Conservation (phyloP, 1,139 yeast species). For the Candida tropicalis region DNA sequence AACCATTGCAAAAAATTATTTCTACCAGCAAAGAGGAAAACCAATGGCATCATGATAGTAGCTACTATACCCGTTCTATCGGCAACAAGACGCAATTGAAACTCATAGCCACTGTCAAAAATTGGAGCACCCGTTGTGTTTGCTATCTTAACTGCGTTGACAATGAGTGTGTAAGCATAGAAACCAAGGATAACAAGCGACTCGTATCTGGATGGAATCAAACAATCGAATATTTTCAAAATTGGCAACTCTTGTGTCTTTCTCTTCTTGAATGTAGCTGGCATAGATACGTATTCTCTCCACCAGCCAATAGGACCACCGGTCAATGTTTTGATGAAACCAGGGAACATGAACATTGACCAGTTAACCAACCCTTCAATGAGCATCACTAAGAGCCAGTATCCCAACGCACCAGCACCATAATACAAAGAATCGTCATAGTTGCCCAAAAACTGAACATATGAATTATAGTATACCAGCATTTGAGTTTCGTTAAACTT, state of each 20-base stretch:
- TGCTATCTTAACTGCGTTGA: constrained; percentile 27
- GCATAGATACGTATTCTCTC: constrained; percentile 32
- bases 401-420: constrained; percentile 51
- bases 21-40: constrained; percentile 44
- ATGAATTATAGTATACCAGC: constrained; percentile 21
- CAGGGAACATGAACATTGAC: constrained; percentile 33
- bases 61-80: constrained; percentile 38
- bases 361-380: constrained; percentile 45
- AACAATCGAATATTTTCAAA: constrained; percentile 22
- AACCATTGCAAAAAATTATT: constrained; percentile 46
- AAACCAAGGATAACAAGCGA: constrained; percentile 32
- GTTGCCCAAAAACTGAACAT: constrained; percentile 34
- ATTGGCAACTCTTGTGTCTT: constrained; percentile 26
- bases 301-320: constrained; percentile 26
- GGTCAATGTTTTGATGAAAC: constrained; percentile 21
- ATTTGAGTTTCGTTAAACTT: constrained; percentile 19
- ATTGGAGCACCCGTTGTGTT: constrained; percentile 28
- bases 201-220: constrained; percentile 32
- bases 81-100: constrained; percentile 31
- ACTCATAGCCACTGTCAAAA: constrained; percentile 19
- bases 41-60: constrained; percentile 33
- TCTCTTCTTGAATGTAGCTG: constrained; percentile 28
- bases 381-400: constrained; percentile 49
- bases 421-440: constrained; percentile 43
- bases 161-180: constrained; percentile 45